Evolutionary conservation across 1,139 yeast genomes (phyloP), one percentile per base, ranked within the genome.

Genomic region (Meyerozyma guilliermondii): DNA sequence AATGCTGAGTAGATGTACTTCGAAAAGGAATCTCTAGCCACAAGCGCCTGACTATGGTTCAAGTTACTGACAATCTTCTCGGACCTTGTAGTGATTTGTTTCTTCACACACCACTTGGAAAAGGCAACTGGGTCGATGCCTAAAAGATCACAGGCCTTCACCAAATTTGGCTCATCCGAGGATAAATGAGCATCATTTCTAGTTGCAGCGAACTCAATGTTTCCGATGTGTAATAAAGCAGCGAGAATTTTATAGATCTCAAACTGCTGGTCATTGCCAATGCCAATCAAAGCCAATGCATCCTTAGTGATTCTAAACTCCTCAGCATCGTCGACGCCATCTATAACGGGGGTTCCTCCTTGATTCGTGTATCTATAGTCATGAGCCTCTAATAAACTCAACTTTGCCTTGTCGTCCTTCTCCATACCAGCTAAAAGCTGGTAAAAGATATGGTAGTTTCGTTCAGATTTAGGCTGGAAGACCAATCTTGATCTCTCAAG

Each of bases 361-460:
- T 92, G 98, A 59, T 88, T 91, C 52, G 94, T 76, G 60, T 89
- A 94, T 58, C 78, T 76, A 62, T 78, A 94, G 52, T 86, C 89
- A 33, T 74, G 79, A 18, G 91, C 83, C 10, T 65, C 58, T 1
- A 81, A 73, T 50, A 92, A 76, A 20, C 83, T 78, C 47, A 88
- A 74, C 45, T 70, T 65, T 26, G 71, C 59, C 51, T 81, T 85
- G 45, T 80, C 78, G 28, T 76, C 84, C 6, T 70, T 74, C 34
- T 78, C 62, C 56, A 91, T 74, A 46, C 98, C 98, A 26, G 82
- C 81, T 57, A 91, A 71, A 50, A 92, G 63, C 68, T 92, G 99
- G 66, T 92, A 94, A 60, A 92, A 92, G 42, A 92, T 91, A 60
- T 92, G 98, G 63, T 92, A 92, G 60, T 92, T 92, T 64, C 98